A percentile compares a stretch with the other conserved stretches of the same genome.
Evolutionary conservation across 768 basidiomycete genomes (phyloP).

Genomic region (Auricularia cornea): DNA sequence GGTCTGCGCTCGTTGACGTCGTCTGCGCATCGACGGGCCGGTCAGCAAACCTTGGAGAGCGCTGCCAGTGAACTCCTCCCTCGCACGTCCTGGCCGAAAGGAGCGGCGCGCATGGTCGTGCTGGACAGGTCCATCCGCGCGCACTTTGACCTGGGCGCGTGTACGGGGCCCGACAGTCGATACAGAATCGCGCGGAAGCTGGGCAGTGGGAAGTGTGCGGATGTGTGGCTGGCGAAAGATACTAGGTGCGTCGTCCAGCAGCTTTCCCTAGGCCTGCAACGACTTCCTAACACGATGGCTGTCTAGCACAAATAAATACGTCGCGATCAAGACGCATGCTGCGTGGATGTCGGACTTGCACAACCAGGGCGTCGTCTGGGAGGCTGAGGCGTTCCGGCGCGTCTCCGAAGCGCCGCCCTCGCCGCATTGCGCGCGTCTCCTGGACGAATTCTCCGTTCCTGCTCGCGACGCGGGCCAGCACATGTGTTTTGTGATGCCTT

Average conservation of each 20-base stretch:
- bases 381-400: too few species aligned
- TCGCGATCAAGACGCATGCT: conserved; percentile 6
- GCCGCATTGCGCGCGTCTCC: conserved; percentile 3
- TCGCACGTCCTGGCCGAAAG: too few species aligned
- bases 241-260: conserved; percentile 2
- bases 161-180: background rate
- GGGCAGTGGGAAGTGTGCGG: conserved; percentile 9
- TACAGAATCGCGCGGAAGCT: conserved; percentile 9
- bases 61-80: too few species aligned
- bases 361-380: too few species aligned
- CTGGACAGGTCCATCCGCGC: too few species aligned
- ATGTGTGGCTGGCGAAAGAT: conserved; percentile 8
- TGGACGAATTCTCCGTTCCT: background rate
- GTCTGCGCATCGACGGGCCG: too few species aligned
- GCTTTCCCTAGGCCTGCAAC: background rate
- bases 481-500: conserved; percentile 17
- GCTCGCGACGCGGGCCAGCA: conserved; percentile 4
- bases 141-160: too few species aligned
- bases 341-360: background rate
- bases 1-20: too few species aligned
- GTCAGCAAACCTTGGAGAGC: too few species aligned
- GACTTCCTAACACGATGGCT: too few species aligned
- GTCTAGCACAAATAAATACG: background rate
- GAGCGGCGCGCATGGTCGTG: too few species aligned
- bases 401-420: too few species aligned